Percentiles rank a stretch among this genome's conserved stretches.
Conservation (phyloP, 2,329 filamentous ascomycete species). For the Didymella segeticola region DNA sequence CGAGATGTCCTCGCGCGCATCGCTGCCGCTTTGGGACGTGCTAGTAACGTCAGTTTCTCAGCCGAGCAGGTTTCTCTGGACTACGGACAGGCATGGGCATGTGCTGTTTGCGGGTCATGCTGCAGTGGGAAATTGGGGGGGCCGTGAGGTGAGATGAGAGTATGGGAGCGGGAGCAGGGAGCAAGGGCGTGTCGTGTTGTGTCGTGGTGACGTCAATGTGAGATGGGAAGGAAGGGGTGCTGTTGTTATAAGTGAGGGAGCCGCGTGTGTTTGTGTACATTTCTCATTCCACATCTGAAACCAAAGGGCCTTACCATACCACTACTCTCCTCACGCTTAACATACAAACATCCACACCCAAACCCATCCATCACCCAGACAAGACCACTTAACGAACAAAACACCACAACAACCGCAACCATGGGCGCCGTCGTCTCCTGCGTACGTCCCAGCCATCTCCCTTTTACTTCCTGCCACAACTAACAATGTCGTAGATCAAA, state of each 20-base stretch:
- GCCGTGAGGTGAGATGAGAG: constrained; percentile 11
- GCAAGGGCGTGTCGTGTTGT: constrained; percentile 15
- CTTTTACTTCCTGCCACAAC: not conserved
- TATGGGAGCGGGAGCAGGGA: too few species aligned
- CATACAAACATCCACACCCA: not conserved
- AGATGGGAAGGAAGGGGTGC: not conserved
- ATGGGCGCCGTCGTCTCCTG: constrained; percentile 88
- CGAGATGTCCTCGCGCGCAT: constrained; percentile 10
- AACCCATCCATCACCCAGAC: too few species aligned
- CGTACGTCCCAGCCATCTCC: constrained; percentile 61
- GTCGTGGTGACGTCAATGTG: constrained; percentile 17
- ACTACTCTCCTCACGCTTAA: not conserved
- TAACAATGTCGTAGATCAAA: constrained; percentile 47
- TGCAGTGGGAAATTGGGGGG: constrained; percentile 15
- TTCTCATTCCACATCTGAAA: constrained; percentile 12
- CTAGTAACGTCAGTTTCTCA: constrained; percentile 14
- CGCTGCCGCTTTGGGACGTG: constrained; percentile 12
- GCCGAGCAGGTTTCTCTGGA: constrained; percentile 19
- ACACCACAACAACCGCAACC: constrained; percentile 44
- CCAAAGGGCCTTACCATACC: constrained; percentile 5
- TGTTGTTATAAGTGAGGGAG: constrained; percentile 20
- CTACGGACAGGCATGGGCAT: constrained; percentile 11
- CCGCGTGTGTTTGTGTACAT: constrained; percentile 13
- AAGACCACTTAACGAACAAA: not conserved
- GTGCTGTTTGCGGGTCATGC: constrained; percentile 19